phyloP scores from a whole-genome alignment of 306 rosid species.

The Rubus idaeus region DNA sequence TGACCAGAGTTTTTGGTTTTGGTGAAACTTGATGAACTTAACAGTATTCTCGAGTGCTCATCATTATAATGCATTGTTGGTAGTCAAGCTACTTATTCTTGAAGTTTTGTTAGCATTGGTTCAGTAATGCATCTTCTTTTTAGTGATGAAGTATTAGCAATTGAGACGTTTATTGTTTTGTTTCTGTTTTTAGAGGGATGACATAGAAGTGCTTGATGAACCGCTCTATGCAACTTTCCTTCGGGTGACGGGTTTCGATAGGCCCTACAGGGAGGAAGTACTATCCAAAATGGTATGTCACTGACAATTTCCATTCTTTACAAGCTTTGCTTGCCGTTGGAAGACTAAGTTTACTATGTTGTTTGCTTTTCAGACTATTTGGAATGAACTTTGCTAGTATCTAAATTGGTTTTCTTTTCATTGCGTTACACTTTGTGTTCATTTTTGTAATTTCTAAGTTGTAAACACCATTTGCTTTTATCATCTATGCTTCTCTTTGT shows the following conservation, averaged over 20 bases:
- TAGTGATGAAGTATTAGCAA: not conserved
- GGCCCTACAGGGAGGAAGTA: slow-evolving; percentile 72
- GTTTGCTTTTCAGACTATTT: no score
- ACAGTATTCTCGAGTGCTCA: not conserved
- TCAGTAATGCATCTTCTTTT: not conserved
- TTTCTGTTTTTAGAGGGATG: slow-evolving; percentile 55
- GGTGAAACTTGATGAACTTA: not conserved
- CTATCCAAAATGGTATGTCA: slow-evolving; percentile 59
- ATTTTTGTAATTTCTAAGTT: not conserved
- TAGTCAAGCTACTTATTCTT: not conserved
- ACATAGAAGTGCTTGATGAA: slow-evolving; percentile 75
- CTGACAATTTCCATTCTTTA: not conserved
- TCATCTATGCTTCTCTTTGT: slow-evolving; percentile 6
- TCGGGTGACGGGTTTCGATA: slow-evolving; percentile 54
- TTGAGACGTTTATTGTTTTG: slow-evolving; percentile 2
- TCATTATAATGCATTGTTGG: not conserved
- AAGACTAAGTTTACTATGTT: not conserved
- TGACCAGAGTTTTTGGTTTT: not conserved
- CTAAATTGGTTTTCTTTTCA: not conserved
- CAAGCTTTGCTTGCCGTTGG: not conserved
- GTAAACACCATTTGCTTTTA: not conserved
- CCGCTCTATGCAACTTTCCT: slow-evolving; percentile 77
- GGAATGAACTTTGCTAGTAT: not conserved
- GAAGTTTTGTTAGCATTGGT: not conserved
- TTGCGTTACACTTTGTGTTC: not conserved